These are phyloP conservation scores for Schizothecium vesticola DNA, from an alignment of 495 filamentous ascomycete species.

Conservation along the genomic window DNA sequence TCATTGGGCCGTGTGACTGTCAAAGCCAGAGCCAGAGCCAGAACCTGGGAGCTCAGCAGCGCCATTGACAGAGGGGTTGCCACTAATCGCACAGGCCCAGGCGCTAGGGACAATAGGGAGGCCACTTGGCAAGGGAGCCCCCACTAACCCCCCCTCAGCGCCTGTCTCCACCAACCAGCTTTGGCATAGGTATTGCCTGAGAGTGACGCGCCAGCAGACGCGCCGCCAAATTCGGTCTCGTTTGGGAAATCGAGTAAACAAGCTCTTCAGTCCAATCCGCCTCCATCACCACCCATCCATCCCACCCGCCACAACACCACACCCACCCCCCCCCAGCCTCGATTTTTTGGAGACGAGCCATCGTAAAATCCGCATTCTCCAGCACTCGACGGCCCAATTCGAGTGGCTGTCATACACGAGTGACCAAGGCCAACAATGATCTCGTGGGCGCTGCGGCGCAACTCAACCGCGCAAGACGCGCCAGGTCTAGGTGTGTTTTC, in stretches of 20 bases:
- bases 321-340: not conserved
- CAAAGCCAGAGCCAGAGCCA: not conserved
- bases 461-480: slow-evolving; percentile 27
- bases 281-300: not conserved
- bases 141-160: not conserved
- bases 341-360: not conserved
- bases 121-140: not conserved
- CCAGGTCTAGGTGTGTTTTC: slow-evolving; percentile 17
- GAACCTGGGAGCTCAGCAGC: not conserved
- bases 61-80: not conserved
- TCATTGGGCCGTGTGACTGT: not conserved
- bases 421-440: slow-evolving; percentile 35
- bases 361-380: not conserved
- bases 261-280: not conserved
- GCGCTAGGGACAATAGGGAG: not conserved
- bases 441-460: slow-evolving; percentile 50
- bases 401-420: not conserved
- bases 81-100: not conserved
- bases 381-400: not conserved
- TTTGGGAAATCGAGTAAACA: not conserved
- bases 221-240: not conserved
- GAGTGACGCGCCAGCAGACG: not conserved
- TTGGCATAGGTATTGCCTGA: not conserved
- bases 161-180: not conserved
- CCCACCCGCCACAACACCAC: not conserved